Percentiles rank a stretch among this genome's conserved stretches.
Evolutionary conservation across 2,329 filamentous ascomycete genomes (phyloP).

Genomic region (Fusarium miscanthi): DNA sequence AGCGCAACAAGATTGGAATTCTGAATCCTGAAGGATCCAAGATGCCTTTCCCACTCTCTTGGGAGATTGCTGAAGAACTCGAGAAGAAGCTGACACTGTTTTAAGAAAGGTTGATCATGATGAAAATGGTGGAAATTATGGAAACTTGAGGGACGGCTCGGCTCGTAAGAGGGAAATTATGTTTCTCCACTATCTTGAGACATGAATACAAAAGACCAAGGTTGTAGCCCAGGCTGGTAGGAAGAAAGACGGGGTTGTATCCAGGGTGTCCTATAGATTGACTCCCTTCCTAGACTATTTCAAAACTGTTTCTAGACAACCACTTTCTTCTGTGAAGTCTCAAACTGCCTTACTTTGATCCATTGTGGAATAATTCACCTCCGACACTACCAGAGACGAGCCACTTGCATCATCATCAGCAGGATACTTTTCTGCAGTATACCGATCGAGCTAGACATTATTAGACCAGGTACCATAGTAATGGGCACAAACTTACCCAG

Average conservation of each 20-base stretch:
- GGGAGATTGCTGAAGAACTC: neutral
- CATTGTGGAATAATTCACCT: neutral
- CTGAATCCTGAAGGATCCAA: neutral
- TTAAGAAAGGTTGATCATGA: neutral
- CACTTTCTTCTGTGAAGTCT: neutral
- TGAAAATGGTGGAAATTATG: neutral
- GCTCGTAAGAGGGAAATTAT: no score
- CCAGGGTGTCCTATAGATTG: neutral
- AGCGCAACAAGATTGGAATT: neutral
- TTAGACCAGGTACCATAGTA: neutral
- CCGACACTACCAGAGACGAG: neutral
- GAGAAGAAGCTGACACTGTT: neutral
- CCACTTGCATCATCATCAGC: neutral
- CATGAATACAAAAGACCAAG: neutral
- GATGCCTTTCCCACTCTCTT: neutral
- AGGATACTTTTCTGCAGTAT: slow-evolving; percentile 15
- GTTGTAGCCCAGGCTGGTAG: neutral
- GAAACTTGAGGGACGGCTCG: neutral
- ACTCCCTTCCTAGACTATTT: neutral
- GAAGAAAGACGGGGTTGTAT: neutral
- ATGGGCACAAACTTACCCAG: neutral
- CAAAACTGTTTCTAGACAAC: no score
- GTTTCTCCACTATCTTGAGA: neutral
- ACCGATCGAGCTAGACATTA: neutral
- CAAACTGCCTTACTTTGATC: no score